Base-by-base conservation (phyloP, 2,329 filamentous ascomycete species). In the Botrytis paeoniae region DNA sequence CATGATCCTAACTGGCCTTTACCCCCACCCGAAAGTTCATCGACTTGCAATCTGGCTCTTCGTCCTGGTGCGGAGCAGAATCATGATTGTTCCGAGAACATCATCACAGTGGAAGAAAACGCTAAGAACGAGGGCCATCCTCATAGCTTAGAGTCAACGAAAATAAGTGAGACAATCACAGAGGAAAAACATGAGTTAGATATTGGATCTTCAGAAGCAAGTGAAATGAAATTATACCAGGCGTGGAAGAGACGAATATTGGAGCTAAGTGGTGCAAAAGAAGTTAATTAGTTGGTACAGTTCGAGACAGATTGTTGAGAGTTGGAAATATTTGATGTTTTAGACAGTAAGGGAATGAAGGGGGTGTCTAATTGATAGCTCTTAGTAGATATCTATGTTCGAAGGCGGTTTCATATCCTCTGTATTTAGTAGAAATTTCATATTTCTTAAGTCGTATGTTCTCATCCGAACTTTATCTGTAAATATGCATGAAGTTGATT, bases 291-390 rank as follows among this genome's bases (percentile, higher is more conserved):
- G 14, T 37, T 37, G 22, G 2, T 7, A 12, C n/a, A 37, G 5
- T n/a, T 22, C 32, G 32, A 39, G 41, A 51, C 8, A 2, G 16
- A 2, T 25, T 29, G 22, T 20, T n/a, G 22, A n/a, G 2, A n/a
- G 22, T n/a, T 37, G 22, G 8, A 51, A 1, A n/a, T 51, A 25
- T 51, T 6, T 66, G 14, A 14, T 51, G n/a, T 20, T 66, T 16
- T 2, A 4, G 22, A 9, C 0, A 1, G 25, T n/a, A 16, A 20
- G 6, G n/a, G 20, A 8, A 10, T 18, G 8, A 35, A 51, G 14
- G n/a, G n/a, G 7, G 51, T 18, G 6, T 18, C 5, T 57, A 29
- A 1, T 29, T 57, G 6, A 29, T 29, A 18, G 0, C 5, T 6
- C 51, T 18, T n/a, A 9, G 51, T n/a, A 12, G 12, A 10, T 29